Conservation (phyloP, 768 basidiomycete genomes). For the Tylopilus sp. region DNA sequence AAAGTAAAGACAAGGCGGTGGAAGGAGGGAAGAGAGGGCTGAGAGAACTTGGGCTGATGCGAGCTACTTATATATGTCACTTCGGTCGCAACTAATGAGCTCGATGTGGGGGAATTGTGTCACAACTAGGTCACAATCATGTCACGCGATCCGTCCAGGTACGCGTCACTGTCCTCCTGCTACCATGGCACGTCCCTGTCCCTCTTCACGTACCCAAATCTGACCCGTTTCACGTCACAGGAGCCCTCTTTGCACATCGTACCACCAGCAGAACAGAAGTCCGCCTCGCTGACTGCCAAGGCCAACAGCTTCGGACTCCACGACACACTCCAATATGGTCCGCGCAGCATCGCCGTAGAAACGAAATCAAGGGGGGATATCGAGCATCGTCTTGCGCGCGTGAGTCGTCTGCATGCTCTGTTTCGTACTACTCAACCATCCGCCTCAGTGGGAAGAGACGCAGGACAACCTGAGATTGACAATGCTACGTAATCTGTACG, state of each 20-base stretch:
- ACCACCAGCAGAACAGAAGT: constrained; percentile 51
- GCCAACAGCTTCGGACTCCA: constrained; percentile 79
- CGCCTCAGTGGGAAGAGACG: constrained; percentile 83
- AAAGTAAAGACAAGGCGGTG: too few species aligned
- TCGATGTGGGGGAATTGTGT: constrained; percentile 22
- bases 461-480: constrained; percentile 86
- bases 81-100: background rate
- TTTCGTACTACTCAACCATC: background rate
- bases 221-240: constrained; percentile 20
- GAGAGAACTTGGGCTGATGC: background rate
- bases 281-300: constrained; percentile 64
- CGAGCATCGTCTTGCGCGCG: constrained; percentile 73
- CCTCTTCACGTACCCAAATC: background rate
- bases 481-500: constrained; percentile 78
- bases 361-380: constrained; percentile 58
- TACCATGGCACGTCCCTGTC: constrained; percentile 20
- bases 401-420: constrained; percentile 33
- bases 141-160: constrained; percentile 19
- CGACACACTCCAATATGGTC: constrained; percentile 84
- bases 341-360: constrained; percentile 75
- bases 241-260: constrained; percentile 60
- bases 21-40: background rate
- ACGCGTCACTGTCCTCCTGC: constrained; percentile 17
- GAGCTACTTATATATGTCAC: constrained; percentile 12
- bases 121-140: constrained; percentile 27